Evolutionary conservation across 768 basidiomycete species (phyloP).

Genomic region (Phlegmacium glaucopus): DNA sequence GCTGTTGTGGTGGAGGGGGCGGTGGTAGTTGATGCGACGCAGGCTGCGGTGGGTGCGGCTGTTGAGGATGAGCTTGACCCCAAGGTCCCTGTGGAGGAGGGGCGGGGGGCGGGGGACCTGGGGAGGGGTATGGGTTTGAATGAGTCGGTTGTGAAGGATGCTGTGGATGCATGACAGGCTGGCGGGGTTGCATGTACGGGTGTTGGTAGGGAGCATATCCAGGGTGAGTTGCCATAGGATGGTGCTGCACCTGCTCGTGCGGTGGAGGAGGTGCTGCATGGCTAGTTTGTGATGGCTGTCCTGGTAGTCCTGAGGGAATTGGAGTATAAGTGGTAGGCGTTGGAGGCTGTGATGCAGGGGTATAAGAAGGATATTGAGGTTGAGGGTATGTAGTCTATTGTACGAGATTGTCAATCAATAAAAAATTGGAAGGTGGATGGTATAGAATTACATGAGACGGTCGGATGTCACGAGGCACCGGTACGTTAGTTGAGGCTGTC

Average conservation of each 20-base stretch:
- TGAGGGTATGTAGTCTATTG: neutral
- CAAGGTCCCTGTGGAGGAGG: slow-evolving; percentile 39
- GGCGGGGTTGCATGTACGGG: slow-evolving; percentile 27
- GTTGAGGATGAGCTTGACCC: slow-evolving; percentile 26
- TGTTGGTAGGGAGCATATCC: slow-evolving; percentile 28
- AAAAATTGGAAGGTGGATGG: slow-evolving; percentile 1
- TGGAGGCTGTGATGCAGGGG: slow-evolving; percentile 30
- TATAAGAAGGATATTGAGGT: slow-evolving; percentile 31
- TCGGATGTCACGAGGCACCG: slow-evolving; percentile 42
- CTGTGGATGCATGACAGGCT: slow-evolving; percentile 28
- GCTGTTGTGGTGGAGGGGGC: slow-evolving; percentile 18
- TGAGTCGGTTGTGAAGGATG: slow-evolving; percentile 35
- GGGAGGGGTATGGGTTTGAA: slow-evolving; percentile 44
- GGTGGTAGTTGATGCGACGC: slow-evolving; percentile 24
- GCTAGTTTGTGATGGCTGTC: slow-evolving; percentile 22
- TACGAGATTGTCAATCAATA: slow-evolving; percentile 9
- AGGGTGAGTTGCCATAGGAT: slow-evolving; percentile 34
- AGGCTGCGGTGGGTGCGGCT: slow-evolving; percentile 28
- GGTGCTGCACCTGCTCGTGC: slow-evolving; percentile 42
- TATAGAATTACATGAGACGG: slow-evolving; percentile 44
- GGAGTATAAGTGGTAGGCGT: slow-evolving; percentile 30
- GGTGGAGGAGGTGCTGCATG: slow-evolving; percentile 29
- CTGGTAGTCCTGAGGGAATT: slow-evolving; percentile 19
- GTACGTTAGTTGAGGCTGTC: slow-evolving; percentile 33
- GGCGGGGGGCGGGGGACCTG: slow-evolving; percentile 36